Percentiles rank a stretch among this genome's conserved stretches.
phyloP scores from a whole-genome alignment of 768 basidiomycete species.

The Lactarius deliciosus region DNA sequence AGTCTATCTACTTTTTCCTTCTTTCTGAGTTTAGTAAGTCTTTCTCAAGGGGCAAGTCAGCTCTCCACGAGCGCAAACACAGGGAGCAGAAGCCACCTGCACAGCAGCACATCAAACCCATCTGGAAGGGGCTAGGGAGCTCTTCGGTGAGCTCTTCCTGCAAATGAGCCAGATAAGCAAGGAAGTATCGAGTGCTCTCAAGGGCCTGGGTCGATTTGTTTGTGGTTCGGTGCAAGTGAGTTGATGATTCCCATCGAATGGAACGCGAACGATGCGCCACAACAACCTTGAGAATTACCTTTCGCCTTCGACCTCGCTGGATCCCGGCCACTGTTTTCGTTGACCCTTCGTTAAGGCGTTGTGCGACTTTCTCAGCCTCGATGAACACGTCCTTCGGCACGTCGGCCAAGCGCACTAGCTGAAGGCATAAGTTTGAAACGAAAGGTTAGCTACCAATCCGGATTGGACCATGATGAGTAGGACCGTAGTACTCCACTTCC shows the following conservation, averaged over 20 bases:
- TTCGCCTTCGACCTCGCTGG: constrained; percentile 59
- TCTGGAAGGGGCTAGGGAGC: constrained; percentile 40
- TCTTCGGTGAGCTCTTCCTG: constrained; percentile 68
- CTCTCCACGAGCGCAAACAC: neutral
- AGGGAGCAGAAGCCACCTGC: neutral
- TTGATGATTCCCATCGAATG: neutral
- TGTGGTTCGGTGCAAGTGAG: constrained; percentile 49
- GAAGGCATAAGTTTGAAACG: constrained; percentile 58
- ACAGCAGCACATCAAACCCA: neutral
- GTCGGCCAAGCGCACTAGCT: constrained; percentile 85
- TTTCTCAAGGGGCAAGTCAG: neutral
- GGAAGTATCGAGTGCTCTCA: constrained; percentile 67
- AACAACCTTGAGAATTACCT: constrained; percentile 57
- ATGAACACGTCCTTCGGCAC: constrained; percentile 68
- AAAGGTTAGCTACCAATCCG: neutral
- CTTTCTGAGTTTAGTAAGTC: neutral
- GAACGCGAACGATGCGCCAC: neutral
- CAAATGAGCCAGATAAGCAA: constrained; percentile 63
- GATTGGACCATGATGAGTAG: neutral
- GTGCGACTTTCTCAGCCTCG: constrained; percentile 62
- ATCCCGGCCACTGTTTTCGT: constrained; percentile 55
- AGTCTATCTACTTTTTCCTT: neutral
- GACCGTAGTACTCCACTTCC: constrained; percentile 70
- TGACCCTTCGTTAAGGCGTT: constrained; percentile 56
- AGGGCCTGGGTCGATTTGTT: constrained; percentile 50